Base-by-base conservation (phyloP, 352 stramenopile species). In the Globisporangium uncinulatum region DNA sequence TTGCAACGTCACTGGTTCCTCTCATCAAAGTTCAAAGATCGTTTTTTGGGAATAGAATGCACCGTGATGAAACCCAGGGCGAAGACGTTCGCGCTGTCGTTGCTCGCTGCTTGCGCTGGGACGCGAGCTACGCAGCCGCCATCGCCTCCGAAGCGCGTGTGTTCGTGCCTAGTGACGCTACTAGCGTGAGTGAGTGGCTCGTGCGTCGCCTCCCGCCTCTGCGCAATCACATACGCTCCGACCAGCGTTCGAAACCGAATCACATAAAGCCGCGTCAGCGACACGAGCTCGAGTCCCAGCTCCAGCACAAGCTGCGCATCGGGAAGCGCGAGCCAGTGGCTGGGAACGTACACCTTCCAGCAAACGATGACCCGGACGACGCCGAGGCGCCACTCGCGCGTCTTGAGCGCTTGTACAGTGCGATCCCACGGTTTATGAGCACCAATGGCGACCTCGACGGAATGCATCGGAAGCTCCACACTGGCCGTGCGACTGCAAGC, bases 111-210 rank as follows among this genome's bases (percentile, higher is more conserved):
- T 58, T 90, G 31, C 63, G 59, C 56, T 86, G 73, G 65, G 50
- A 67, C 36, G 83, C 80, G 45, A 71, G 73, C n/a, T 90, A 76
- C 63, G 59, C 67, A 41, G 81, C 71, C 10, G 65, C 52, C 0
- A 72, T 86, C 44, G 56, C 74, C 9, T 21, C 36, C 0, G 64
- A 76, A 34, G 67, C 70, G 48, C 80, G 80, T 7, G 86, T 76
- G 29, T 64, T 90, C 6, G 72, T 88, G 31, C 50, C 66, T 41
- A 59, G 74, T 20, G 71, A 72, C 34, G 39, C 29, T 17, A 19
- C 7, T 6, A 14, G 21, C 46, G 65, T 82, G 50, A 65, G 54
- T n/a, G 72, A 84, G 24, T 82, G 70, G 71, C 43, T 84, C 9
- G 72, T 80, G 55, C 68, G 70, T 7, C 54, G 66, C 45, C 41